Evolutionary conservation across 305 asterid species (phyloP).

Genomic region (Solanum chacoense): DNA sequence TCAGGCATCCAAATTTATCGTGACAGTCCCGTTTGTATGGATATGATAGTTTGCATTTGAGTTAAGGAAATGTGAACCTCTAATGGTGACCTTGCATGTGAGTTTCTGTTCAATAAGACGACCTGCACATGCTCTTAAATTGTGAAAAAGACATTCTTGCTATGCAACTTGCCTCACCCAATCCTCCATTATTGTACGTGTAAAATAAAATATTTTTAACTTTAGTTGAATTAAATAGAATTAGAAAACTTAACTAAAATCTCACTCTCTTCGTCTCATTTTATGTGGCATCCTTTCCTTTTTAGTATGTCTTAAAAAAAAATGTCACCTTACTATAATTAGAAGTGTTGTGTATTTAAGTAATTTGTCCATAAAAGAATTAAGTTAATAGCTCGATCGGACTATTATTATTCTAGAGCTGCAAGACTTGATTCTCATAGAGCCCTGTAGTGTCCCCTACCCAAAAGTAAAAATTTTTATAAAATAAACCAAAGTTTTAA

Average conservation of each 20-base stretch:
- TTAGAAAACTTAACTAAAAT: no score
- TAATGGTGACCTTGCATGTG: constrained; percentile 1
- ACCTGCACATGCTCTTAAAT: constrained; percentile 20
- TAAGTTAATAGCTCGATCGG: not conserved
- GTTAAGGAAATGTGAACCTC: constrained; percentile 13
- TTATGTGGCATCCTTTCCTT: no score
- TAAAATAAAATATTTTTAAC: not conserved
- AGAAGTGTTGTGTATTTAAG: no score
- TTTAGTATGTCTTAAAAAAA: no score
- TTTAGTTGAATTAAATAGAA: no score
- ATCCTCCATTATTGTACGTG: not conserved
- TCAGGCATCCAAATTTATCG: not conserved
- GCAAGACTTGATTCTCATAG: not conserved
- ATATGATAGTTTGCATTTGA: not conserved
- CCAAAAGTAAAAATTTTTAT: not conserved
- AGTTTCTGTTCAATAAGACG: constrained; percentile 11
- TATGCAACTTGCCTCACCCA: not conserved
- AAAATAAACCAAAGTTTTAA: not conserved
- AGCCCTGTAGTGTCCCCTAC: not conserved
- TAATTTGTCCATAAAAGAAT: no score
- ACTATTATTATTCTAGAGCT: not conserved
- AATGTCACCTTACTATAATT: no score
- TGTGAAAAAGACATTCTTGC: not conserved
- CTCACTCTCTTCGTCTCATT: no score
- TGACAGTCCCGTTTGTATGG: not conserved